phyloP scores from a whole-genome alignment of 1,139 yeast genomes.

The Nakaseomyces bracarensis region DNA sequence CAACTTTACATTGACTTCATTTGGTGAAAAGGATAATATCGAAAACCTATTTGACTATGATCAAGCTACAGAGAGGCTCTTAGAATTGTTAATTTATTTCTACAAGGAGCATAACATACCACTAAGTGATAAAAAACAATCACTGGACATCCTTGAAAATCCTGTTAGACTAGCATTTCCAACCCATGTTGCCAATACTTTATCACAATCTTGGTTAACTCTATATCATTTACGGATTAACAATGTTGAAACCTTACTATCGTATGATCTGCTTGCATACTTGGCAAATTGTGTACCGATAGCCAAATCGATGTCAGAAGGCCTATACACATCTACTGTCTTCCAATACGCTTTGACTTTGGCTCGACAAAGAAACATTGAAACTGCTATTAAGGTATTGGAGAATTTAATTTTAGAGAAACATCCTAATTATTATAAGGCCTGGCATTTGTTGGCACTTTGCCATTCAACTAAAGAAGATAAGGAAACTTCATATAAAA shows the following conservation, averaged over 20 bases:
- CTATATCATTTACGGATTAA: conserved; percentile 17
- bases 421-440: conserved; percentile 38
- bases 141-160: conserved; percentile 20
- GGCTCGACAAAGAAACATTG: conserved; percentile 32
- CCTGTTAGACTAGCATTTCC: conserved; percentile 19
- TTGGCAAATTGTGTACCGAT: conserved; percentile 11
- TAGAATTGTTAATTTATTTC: conserved; percentile 13
- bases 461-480: conserved; percentile 47
- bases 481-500: conserved; percentile 38
- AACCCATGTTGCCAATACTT: conserved; percentile 13
- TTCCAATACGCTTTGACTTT: conserved; percentile 34
- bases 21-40: conserved; percentile 13
- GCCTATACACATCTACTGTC: conserved; percentile 16
- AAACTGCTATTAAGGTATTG: conserved; percentile 33
- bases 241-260: conserved; percentile 15
- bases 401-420: conserved; percentile 32
- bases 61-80: conserved; percentile 11
- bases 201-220: conserved; percentile 24
- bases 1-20: conserved; percentile 14
- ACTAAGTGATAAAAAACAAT: conserved; percentile 16
- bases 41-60: conserved; percentile 17
- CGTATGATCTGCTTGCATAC: conserved; percentile 29
- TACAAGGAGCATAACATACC: conserved; percentile 18
- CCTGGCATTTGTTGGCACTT: conserved; percentile 47
- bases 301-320: neutral